These are phyloP conservation scores for Kodamaea kaohsiungensis DNA, from an alignment of 805 yeast genomes.

Conservation along the genomic window DNA sequence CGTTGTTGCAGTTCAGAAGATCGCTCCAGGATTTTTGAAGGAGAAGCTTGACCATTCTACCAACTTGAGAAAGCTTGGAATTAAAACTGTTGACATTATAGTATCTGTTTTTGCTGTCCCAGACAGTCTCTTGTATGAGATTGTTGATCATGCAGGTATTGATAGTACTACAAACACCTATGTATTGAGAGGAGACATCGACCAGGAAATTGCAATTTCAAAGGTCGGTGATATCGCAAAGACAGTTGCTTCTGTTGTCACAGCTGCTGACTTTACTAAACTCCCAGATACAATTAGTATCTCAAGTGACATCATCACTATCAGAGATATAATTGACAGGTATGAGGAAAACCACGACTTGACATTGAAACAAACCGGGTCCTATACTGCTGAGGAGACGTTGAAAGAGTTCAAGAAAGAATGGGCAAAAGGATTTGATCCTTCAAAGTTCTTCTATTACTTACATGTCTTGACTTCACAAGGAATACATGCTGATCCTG, in stretches of 20 bases:
- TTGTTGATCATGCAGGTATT: conserved; percentile 38
- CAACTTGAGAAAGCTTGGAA: conserved; percentile 42
- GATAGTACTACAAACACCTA: conserved; percentile 37
- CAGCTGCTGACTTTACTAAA: conserved; percentile 26
- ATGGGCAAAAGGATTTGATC: conserved; percentile 30
- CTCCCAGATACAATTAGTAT: conserved; percentile 48
- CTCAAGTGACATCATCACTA: conserved; percentile 41
- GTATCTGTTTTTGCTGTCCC: conserved; percentile 41
- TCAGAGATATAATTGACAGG: conserved; percentile 36
- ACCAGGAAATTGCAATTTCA: conserved; percentile 36
- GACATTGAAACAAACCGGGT: conserved; percentile 16
- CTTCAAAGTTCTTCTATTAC: conserved; percentile 37
- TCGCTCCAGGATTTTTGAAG: conserved; percentile 36
- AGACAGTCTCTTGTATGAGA: conserved; percentile 36
- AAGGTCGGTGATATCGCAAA: conserved; percentile 25
- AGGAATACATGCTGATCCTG: conserved; percentile 38
- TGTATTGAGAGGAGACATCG: conserved; percentile 42
- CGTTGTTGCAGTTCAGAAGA: conserved; percentile 23
- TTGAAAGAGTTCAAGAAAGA: conserved; percentile 29
- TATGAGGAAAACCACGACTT: conserved; percentile 44
- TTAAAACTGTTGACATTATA: conserved; percentile 47
- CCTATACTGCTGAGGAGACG: conserved; percentile 23
- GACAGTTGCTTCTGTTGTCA: conserved; percentile 18
- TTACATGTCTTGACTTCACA: conserved; percentile 32
- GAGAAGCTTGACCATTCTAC: conserved; percentile 38